phyloP scores from a whole-genome alignment of 768 basidiomycete species.

The Tricholoma flavovirens region DNA sequence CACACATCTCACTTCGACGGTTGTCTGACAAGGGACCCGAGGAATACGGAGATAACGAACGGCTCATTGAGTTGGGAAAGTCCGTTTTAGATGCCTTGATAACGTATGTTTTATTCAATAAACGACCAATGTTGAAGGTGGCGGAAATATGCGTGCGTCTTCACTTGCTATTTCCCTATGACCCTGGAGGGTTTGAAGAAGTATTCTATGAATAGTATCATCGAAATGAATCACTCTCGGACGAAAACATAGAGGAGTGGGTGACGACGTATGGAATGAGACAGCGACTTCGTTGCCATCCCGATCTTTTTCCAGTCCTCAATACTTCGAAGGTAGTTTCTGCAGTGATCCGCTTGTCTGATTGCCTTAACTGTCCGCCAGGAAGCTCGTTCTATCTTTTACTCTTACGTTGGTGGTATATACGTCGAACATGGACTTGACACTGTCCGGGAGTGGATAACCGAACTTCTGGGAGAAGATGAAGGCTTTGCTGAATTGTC shows the following conservation, averaged over 20 bases:
- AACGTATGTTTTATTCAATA: conserved; percentile 41
- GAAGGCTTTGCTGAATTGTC: neutral
- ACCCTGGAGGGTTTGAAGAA: neutral
- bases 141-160: conserved; percentile 47
- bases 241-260: conserved; percentile 43
- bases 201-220: conserved; percentile 20
- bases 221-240: conserved; percentile 32
- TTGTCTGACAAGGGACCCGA: conserved; percentile 26
- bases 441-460: conserved; percentile 54
- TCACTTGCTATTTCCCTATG: conserved; percentile 5
- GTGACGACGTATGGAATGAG: conserved; percentile 40
- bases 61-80: conserved; percentile 47
- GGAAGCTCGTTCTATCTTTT: conserved; percentile 55
- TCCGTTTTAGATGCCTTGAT: conserved; percentile 41
- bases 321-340: conserved; percentile 35
- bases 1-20: conserved; percentile 57
- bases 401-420: conserved; percentile 64
- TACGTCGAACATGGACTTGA: conserved; percentile 49
- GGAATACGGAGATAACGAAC: conserved; percentile 50
- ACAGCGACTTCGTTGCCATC: conserved; percentile 43
- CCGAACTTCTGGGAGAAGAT: conserved; percentile 26
- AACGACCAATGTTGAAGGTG: conserved; percentile 44
- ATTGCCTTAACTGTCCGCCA: conserved; percentile 21
- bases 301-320: conserved; percentile 29
- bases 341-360: conserved; percentile 10